These are phyloP conservation scores for Lunasporangiospora selenospora DNA, from an alignment of 192 early-diverging fungal genomes.

Conservation along the genomic window DNA sequence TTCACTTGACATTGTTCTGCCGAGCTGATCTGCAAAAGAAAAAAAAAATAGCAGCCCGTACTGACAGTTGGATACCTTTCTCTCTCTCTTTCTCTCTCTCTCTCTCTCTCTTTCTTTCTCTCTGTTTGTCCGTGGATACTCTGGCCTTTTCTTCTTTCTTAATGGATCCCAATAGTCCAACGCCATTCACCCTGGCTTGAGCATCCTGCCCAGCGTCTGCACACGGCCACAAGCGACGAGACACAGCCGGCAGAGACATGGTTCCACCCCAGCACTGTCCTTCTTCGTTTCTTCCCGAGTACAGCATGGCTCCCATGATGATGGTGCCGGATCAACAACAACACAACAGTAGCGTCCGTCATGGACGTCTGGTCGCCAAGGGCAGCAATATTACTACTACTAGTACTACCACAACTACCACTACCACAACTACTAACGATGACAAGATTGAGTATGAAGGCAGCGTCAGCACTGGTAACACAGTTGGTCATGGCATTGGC, in stretches of 20 bases:
- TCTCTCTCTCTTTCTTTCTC: not conserved
- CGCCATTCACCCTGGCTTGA: too few relatives aligned
- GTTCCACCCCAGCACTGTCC: conserved; percentile 42
- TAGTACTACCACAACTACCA: conserved; percentile 1
- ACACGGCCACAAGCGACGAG: too few relatives aligned
- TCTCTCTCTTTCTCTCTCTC: not conserved
- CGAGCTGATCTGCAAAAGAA: too few relatives aligned
- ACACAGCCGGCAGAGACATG: conserved; percentile 7
- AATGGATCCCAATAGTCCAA: not conserved
- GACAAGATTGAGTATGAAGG: too few relatives aligned
- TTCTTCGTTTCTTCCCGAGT: conserved; percentile 34
- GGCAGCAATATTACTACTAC: conserved; percentile 2
- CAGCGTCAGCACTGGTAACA: too few relatives aligned
- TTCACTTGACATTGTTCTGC: too few relatives aligned
- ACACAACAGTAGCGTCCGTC: not conserved
- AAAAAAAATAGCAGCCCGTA: too few relatives aligned
- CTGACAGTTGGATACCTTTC: not conserved
- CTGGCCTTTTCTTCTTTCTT: not conserved
- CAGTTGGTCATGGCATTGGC: too few relatives aligned
- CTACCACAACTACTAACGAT: too few relatives aligned
- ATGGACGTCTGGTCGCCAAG: not conserved
- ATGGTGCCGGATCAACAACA: conserved; percentile 18
- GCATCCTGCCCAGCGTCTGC: too few relatives aligned
- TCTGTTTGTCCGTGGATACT: too few relatives aligned
- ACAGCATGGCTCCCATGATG: conserved; percentile 26